Percentiles rank a stretch among this genome's conserved stretches.
Conservation (phyloP, 140 eudicot species). For the Anethum foeniculum region DNA sequence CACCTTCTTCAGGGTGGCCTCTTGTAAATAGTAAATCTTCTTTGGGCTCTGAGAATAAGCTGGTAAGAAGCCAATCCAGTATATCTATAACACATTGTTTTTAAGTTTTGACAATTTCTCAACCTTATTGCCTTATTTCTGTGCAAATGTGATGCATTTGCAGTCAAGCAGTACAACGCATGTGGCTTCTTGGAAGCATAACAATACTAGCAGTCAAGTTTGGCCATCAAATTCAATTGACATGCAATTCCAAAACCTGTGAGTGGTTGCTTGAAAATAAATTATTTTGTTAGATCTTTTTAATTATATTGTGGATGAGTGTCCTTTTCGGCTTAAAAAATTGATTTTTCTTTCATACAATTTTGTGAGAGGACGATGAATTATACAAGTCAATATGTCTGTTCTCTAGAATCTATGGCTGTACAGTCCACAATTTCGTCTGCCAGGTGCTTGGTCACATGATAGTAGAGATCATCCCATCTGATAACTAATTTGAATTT, state of each 20-base stretch:
- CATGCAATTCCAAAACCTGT: slow-evolving; percentile 74
- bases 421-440: not conserved
- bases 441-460: not conserved
- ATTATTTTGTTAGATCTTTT: not conserved
- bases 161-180: slow-evolving; percentile 24
- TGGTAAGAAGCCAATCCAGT: slow-evolving; percentile 33
- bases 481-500: not conserved
- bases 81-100: not conserved
- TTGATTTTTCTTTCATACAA: not conserved
- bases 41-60: slow-evolving; percentile 24
- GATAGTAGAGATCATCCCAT: not conserved
- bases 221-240: slow-evolving; percentile 41
- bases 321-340: not conserved
- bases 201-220: slow-evolving; percentile 29
- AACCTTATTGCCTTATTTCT: slow-evolving; percentile 6
- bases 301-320: not conserved
- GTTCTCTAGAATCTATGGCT: not conserved
- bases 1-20: slow-evolving; percentile 28
- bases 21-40: slow-evolving; percentile 32
- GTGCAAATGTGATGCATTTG: slow-evolving; percentile 19
- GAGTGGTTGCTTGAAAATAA: slow-evolving; percentile 29
- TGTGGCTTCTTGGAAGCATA: slow-evolving; percentile 49
- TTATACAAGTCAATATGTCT: not conserved
- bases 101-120: not conserved
- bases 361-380: not conserved